Evolutionary conservation across 495 filamentous ascomycete genomes (phyloP), one percentile per base, ranked within the genome.

Genomic region (Penicillium riverlandense): DNA sequence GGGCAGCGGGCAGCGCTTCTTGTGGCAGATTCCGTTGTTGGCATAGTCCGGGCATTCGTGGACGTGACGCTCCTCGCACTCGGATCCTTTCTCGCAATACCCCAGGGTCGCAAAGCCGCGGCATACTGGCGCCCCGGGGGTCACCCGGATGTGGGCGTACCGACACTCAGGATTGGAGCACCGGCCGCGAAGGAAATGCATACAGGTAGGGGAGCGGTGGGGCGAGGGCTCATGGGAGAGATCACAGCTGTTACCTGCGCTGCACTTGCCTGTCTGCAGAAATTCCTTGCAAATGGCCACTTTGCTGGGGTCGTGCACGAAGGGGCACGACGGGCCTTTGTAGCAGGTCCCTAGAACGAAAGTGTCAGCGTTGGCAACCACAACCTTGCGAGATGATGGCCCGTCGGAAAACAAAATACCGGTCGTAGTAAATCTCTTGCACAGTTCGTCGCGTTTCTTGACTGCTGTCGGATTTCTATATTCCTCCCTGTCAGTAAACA

Each of bases 41-140:
- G 86, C 85, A 71, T 94, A 95, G 60, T 96, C 87, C 37, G 92
- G 92, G 58, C 92, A 98, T 61, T 96, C 92, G 63, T 78, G 70
- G 43, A 87, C 82, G 65, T 98, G 92, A 48, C 88, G 86, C 48
- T 95, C 82, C 45, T 81, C 58, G 59, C 92, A 98, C 35, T 69
- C 60, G 35, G 74, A 74, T 37, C 92, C 92, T 59, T 88, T 86
- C 43, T 86, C 83, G 70, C 92, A 98, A 59, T 92, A 96, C 35
- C 92, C 92, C 53, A 94, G 75, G 12, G 78, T 80, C 13, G 86
- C 90, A 68, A 98, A 98, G 10, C 77, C 57, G 45, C 83, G 79
- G 61, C 92, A 98, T 41, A 96, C 86, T 7, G 78, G 83, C 33
- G 91, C 88, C 52, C 79, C 75, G 50, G 88, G 82, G 54, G 85